phyloP scores from a whole-genome alignment of 495 filamentous ascomycete genomes.

The Annulohypoxylon maeteangense region DNA sequence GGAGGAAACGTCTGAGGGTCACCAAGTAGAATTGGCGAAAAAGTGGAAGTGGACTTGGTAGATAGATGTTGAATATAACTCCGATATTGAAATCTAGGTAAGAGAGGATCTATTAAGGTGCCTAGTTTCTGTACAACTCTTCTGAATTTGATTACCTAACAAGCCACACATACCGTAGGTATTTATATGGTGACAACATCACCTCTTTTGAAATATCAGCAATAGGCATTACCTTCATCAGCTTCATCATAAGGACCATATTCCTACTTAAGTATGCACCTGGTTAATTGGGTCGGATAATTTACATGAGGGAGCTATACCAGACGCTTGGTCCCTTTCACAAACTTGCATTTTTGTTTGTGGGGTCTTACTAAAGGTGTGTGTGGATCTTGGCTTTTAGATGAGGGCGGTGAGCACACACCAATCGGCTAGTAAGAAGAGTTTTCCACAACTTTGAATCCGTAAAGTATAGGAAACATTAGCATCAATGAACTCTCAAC shows the following conservation, averaged over 20 bases:
- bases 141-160: too few species aligned
- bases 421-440: slow-evolving; percentile 31
- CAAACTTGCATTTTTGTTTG: neutral
- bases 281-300: too few species aligned
- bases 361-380: neutral
- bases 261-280: too few species aligned
- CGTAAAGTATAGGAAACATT: neutral
- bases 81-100: neutral
- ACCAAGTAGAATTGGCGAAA: slow-evolving; percentile 22
- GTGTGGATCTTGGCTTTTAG: slow-evolving; percentile 1
- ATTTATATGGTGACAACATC: too few species aligned
- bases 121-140: too few species aligned
- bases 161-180: neutral
- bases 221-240: too few species aligned
- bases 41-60: slow-evolving; percentile 44
- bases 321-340: neutral
- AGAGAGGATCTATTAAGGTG: neutral
- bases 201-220: too few species aligned
- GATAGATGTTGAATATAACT: neutral
- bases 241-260: too few species aligned
- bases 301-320: neutral
- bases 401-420: slow-evolving; percentile 1
- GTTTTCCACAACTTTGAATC: neutral
- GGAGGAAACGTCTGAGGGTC: slow-evolving; percentile 29
- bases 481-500: neutral